Conservation (phyloP, 805 yeast species). For the Candida jianshihensis region DNA sequence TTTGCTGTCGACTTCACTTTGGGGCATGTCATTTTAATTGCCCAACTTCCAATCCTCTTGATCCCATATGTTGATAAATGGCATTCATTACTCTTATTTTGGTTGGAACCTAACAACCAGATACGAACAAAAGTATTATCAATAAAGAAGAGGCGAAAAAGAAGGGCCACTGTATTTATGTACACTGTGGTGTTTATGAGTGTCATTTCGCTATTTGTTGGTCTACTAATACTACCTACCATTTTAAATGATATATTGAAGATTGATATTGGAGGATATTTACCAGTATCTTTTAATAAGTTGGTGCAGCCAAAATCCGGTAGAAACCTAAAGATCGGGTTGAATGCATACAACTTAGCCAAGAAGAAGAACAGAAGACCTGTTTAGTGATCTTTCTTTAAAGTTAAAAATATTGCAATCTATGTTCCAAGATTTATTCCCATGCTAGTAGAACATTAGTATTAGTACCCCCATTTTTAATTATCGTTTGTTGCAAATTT, state of each 20-base stretch:
- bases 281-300: conserved; percentile 30
- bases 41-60: conserved; percentile 46
- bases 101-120: conserved; percentile 49
- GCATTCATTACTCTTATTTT: conserved; percentile 53
- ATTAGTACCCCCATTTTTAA: neutral
- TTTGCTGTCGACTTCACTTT: conserved; percentile 48
- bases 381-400: too few relatives aligned
- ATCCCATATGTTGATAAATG: conserved; percentile 51
- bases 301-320: conserved; percentile 39
- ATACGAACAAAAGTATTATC: conserved; percentile 40
- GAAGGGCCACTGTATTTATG: conserved; percentile 27
- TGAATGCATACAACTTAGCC: conserved; percentile 13
- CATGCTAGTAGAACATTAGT: too few relatives aligned
- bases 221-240: conserved; percentile 34
- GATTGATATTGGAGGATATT: conserved; percentile 31
- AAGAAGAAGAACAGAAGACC: conserved; percentile 6
- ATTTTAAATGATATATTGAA: conserved; percentile 27
- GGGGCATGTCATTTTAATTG: conserved; percentile 44
- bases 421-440: too few relatives aligned
- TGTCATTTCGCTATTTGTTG: conserved; percentile 23
- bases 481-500: neutral
- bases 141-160: conserved; percentile 33
- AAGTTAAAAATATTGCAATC: too few relatives aligned
- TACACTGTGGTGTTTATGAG: conserved; percentile 31
- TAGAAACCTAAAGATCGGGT: conserved; percentile 12